Conservation (phyloP, 1,284 basidiomycete genomes). For the Ceratobasidium sp. region DNA sequence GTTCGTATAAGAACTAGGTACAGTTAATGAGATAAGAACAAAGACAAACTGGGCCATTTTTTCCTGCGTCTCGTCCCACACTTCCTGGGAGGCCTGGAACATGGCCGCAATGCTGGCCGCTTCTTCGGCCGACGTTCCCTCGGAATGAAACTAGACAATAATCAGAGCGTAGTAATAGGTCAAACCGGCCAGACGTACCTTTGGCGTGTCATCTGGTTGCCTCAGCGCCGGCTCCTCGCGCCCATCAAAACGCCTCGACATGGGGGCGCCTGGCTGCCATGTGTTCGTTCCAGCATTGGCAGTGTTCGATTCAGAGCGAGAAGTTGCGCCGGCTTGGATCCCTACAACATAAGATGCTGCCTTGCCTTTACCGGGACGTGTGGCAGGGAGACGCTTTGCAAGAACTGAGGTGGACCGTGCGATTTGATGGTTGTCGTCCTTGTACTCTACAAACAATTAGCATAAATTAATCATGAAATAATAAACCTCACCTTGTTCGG, state of each 20-base stretch:
- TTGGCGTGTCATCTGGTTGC: conserved; percentile 33
- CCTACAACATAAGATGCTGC: conserved; percentile 87
- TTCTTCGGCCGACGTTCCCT: conserved; percentile 75
- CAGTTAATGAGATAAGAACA: conserved; percentile 51
- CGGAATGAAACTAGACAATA: background rate
- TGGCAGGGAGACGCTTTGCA: conserved; percentile 89
- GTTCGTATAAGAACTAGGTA: conserved; percentile 52
- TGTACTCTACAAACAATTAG: conserved; percentile 76
- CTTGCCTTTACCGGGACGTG: conserved; percentile 91
- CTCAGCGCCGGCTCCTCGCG: conserved; percentile 69
- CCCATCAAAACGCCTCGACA: conserved; percentile 93
- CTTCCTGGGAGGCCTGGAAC: conserved; percentile 91
- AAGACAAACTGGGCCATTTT: conserved; percentile 95
- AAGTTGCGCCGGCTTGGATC: conserved; percentile 50
- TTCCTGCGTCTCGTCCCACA: conserved; percentile 97
- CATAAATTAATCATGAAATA: conserved; percentile 4
- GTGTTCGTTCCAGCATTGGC: conserved; percentile 27
- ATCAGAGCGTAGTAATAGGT: background rate
- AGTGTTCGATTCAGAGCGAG: conserved; percentile 43
- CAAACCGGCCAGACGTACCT: background rate
- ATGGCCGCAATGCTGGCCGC: conserved; percentile 93
- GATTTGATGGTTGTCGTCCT: conserved; percentile 91
- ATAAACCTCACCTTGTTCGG: conserved; percentile 81
- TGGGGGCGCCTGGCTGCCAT: conserved; percentile 61
- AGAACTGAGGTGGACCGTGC: conserved; percentile 95